A percentile compares a stretch with the other conserved stretches of the same genome.
Conservation (phyloP, 2,329 filamentous ascomycete species). For the Sarocladium strictum region DNA sequence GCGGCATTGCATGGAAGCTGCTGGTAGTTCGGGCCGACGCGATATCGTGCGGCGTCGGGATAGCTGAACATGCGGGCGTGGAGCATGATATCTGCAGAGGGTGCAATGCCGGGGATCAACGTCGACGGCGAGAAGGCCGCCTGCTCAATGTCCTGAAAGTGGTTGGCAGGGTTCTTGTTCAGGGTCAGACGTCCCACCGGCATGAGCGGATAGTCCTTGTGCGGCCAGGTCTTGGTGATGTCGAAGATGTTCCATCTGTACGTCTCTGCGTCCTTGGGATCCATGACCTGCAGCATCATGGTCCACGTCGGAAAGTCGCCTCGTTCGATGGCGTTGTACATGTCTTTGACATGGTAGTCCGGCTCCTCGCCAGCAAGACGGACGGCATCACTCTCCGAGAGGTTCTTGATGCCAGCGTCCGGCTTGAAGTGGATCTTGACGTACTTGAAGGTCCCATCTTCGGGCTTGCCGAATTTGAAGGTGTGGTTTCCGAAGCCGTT, state of each 20-base stretch:
- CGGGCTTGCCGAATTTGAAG: slow-evolving; percentile 57
- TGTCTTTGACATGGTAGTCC: slow-evolving; percentile 57
- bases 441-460: slow-evolving; percentile 60
- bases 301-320: slow-evolving; percentile 60
- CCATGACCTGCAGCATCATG: slow-evolving; percentile 57
- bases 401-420: slow-evolving; percentile 55
- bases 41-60: slow-evolving; percentile 43
- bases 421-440: slow-evolving; percentile 60
- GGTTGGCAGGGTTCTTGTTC: slow-evolving; percentile 57
- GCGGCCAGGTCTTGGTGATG: slow-evolving; percentile 65
- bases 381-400: slow-evolving; percentile 47
- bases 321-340: slow-evolving; percentile 56
- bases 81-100: slow-evolving; percentile 38
- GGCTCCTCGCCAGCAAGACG: slow-evolving; percentile 51
- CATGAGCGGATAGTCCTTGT: slow-evolving; percentile 61
- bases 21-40: slow-evolving; percentile 45
- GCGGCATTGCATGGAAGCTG: slow-evolving; percentile 33
- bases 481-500: slow-evolving; percentile 64
- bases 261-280: slow-evolving; percentile 59
- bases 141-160: slow-evolving; percentile 44
- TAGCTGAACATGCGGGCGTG: slow-evolving; percentile 45
- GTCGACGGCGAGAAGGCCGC: slow-evolving; percentile 44
- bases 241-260: slow-evolving; percentile 65
- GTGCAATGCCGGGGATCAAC: slow-evolving; percentile 44
- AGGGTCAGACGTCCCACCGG: slow-evolving; percentile 62